Percentiles rank a stretch among this genome's conserved stretches.
These are phyloP conservation scores for Lactarius sanguifluus DNA, from an alignment of 768 basidiomycete genomes.

Conservation along the genomic window DNA sequence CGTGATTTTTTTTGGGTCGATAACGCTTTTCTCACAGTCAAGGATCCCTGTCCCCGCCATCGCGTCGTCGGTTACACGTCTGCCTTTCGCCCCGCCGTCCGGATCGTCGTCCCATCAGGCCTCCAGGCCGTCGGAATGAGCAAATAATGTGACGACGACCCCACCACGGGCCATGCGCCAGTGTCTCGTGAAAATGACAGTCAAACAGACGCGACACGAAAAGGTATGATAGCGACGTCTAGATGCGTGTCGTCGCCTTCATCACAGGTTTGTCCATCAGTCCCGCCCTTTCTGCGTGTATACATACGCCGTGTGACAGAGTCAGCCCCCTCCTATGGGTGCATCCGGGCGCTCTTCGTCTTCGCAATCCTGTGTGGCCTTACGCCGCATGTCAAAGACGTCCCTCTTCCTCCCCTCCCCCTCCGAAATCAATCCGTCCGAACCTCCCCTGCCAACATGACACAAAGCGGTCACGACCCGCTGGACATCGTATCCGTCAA, in stretches of 20 bases:
- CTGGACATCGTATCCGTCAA: constrained; percentile 13
- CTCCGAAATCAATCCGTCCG: neutral
- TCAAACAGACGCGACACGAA: too few species aligned
- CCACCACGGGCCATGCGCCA: neutral
- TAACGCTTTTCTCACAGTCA: neutral
- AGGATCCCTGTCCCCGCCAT: too few species aligned
- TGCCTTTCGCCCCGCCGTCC: constrained; percentile 12
- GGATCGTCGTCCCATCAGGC: too few species aligned
- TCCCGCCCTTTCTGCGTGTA: neutral
- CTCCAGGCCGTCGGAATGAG: too few species aligned
- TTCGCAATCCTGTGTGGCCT: neutral
- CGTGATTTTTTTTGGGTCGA: neutral
- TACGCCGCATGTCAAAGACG: neutral
- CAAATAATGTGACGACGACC: neutral
- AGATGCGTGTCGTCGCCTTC: too few species aligned
- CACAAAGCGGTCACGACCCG: neutral
- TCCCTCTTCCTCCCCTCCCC: constrained; percentile 11
- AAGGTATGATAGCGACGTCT: neutral
- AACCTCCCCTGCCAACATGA: neutral
- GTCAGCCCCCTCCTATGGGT: neutral
- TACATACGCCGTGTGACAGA: constrained; percentile 5
- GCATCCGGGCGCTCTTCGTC: neutral
- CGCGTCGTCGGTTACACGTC: constrained; percentile 12
- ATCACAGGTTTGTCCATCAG: too few species aligned
- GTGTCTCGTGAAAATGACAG: too few species aligned